Evolutionary conservation across 2,329 filamentous ascomycete genomes (phyloP), one percentile per base, ranked within the genome.

Genomic region (Pleurostoma richardsiae): DNA sequence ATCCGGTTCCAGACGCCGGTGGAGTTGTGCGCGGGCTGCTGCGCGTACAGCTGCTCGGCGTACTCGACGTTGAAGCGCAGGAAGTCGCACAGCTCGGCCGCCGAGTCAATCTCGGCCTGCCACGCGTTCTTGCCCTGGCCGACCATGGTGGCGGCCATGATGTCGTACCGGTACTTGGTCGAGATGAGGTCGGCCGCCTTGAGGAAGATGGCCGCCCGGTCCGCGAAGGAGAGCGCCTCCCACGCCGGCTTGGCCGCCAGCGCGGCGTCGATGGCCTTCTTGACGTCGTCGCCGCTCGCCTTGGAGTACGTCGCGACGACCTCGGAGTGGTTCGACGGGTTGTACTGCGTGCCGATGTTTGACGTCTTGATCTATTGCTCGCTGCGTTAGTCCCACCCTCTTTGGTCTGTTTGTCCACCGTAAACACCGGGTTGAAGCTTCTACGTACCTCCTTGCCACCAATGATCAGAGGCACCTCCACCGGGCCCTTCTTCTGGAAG

Each of bases 81-180:
- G 70, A 97, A 97, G 66, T 99, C 92, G 57, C 82, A 86, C 57
- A 95, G 71, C 76, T 99, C 94, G 6, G 92, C 92, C 19, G 92
- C 92, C 38, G 91, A 80, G 67, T 97, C 92, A 54, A 97, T 97
- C 77, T 99, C 92, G n/a, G 94, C 92, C 70, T 99, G 92, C 90
- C 90, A 97, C 42, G 89, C 90, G 66, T 96, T 97, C 81, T 97
- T 97, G 60, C 94, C 92, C 71, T 99, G 92, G 51, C 92, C 94
- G 30, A 96, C 76, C 82, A 97, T 96, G 10, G 94, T 96, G 40
- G 90, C 83, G 6, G 94, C 92, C 88, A 97, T 95, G 58, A 99
- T 82, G 47, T 96, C 90, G 70, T 96, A 96, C 63, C 94, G 82
- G 71, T 99, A 97, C 73, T 97, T 97, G 54, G 81, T 87, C 46